A percentile compares a stretch with the other conserved stretches of the same genome.
Conservation (phyloP, 805 yeast species). For the Wickerhamomyces ciferrii region DNA sequence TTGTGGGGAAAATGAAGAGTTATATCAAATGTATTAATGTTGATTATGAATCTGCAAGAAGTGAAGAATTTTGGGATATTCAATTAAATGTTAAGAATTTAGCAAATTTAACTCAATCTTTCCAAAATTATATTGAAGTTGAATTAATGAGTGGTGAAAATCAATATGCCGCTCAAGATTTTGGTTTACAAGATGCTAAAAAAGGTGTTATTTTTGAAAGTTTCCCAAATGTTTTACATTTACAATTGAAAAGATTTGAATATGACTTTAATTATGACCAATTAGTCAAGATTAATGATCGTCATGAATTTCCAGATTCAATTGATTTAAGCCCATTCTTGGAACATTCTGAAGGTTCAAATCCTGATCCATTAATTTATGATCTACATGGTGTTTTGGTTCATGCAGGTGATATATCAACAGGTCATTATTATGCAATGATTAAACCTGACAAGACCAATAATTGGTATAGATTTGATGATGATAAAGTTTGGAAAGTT, state of each 20-base stretch:
- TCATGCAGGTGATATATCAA: conserved; percentile 92
- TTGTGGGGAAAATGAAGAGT: conserved; percentile 96
- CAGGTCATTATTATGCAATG: conserved; percentile 96
- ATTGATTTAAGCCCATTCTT: conserved; percentile 79
- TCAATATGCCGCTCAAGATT: conserved; percentile 87
- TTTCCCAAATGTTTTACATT: conserved; percentile 89
- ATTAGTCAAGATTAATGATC: conserved; percentile 86
- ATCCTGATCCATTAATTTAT: conserved; percentile 65
- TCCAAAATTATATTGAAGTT: conserved; percentile 79
- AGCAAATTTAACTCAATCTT: conserved; percentile 66
- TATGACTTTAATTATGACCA: conserved; percentile 88
- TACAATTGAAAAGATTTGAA: conserved; percentile 92
- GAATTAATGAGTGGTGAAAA: conserved; percentile 93
- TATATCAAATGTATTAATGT: conserved; percentile 90
- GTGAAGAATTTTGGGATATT: conserved; percentile 97
- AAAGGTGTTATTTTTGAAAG: conserved; percentile 91
- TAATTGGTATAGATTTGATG: conserved; percentile 90
- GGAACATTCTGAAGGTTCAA: conserved; percentile 42
- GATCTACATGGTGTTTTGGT: conserved; percentile 90
- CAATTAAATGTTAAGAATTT: conserved; percentile 90
- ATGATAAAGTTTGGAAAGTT: conserved; percentile 88
- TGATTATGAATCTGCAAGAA: conserved; percentile 85
- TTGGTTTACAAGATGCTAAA: conserved; percentile 91
- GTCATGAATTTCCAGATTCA: conserved; percentile 80
- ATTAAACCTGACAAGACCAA: conserved; percentile 70